phyloP scores from a whole-genome alignment of 345 rosid species.

The Durio zibethinus region DNA sequence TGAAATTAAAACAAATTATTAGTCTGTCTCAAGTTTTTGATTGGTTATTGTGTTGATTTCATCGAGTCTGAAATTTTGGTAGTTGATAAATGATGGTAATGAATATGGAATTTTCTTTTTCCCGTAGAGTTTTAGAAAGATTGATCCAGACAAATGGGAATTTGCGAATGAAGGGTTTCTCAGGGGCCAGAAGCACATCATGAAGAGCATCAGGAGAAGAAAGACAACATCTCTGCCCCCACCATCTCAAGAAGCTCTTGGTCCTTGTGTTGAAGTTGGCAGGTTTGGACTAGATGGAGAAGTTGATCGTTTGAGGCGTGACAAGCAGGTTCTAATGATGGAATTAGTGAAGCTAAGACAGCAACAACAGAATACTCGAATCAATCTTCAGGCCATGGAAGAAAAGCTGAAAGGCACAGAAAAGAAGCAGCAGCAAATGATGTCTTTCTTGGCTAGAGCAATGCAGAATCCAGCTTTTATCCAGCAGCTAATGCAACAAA shows the following conservation, averaged over 20 bases:
- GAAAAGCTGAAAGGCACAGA: conserved; percentile 61
- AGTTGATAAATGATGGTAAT: not conserved
- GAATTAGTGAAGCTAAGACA: conserved; percentile 68
- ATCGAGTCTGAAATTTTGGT: too few relatives aligned
- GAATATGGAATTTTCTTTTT: not conserved
- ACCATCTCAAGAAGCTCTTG: conserved; percentile 30
- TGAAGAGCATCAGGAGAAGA: conserved; percentile 73
- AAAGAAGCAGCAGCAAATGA: conserved; percentile 79
- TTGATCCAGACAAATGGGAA: conserved; percentile 78
- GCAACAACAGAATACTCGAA: conserved; percentile 62
- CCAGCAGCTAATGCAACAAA: conserved; percentile 48
- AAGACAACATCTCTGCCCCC: conserved; percentile 38
- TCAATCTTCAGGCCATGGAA: conserved; percentile 59
- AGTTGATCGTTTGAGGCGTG: conserved; percentile 49
- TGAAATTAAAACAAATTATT: not conserved
- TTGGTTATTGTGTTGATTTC: not conserved
- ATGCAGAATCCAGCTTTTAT: conserved; percentile 61
- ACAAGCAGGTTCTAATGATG: conserved; percentile 51
- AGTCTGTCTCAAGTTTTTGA: not conserved
- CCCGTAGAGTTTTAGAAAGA: conserved; percentile 78
- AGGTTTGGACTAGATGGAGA: conserved; percentile 43
- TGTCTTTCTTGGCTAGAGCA: conserved; percentile 71
- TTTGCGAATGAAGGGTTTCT: conserved; percentile 82
- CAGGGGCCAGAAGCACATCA: conserved; percentile 65
- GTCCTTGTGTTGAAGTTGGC: conserved; percentile 55